Evolutionary conservation across 768 basidiomycete genomes (phyloP).

Genomic region (Panellus pusillus): DNA sequence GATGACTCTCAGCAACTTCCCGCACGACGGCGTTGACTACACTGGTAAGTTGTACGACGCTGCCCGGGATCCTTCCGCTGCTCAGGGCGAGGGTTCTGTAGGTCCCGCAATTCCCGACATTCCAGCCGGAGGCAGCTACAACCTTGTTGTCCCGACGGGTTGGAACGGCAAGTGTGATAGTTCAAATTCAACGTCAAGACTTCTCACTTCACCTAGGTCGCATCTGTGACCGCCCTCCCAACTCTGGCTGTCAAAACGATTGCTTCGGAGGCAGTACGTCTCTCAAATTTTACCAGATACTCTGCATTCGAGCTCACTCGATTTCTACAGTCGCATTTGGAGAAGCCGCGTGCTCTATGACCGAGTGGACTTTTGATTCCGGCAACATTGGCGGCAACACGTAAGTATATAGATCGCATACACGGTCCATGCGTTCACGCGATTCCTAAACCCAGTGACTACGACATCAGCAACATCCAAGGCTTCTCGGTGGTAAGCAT

Average conservation of each 20-base stretch:
- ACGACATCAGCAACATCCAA: slow-evolving; percentile 21
- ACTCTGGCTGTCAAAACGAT: slow-evolving; percentile 10
- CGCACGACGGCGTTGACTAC: slow-evolving; percentile 5
- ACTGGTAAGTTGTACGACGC: neutral
- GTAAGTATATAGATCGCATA: neutral
- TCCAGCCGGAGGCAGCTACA: neutral
- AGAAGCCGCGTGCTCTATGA: slow-evolving; percentile 9
- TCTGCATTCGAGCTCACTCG: neutral
- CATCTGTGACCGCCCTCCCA: slow-evolving; percentile 10
- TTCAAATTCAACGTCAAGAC: no score
- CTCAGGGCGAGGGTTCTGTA: neutral
- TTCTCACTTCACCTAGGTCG: neutral
- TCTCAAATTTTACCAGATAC: no score
- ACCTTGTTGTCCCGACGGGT: slow-evolving; percentile 2
- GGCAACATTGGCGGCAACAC: slow-evolving; percentile 5
- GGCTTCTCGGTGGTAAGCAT: slow-evolving; percentile 15
- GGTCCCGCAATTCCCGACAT: slow-evolving; percentile 1
- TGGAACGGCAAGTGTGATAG: slow-evolving; percentile 4
- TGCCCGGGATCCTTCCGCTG: neutral
- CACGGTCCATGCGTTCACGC: neutral
- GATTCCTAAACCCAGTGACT: slow-evolving; percentile 1
- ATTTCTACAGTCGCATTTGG: slow-evolving; percentile 3
- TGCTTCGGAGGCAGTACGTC: slow-evolving; percentile 10
- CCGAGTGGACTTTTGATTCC: slow-evolving; percentile 10
- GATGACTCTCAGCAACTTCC: slow-evolving; percentile 11